These are phyloP conservation scores for Polychaeton citri DNA, from an alignment of 2,329 filamentous ascomycete species.

Conservation along the genomic window DNA sequence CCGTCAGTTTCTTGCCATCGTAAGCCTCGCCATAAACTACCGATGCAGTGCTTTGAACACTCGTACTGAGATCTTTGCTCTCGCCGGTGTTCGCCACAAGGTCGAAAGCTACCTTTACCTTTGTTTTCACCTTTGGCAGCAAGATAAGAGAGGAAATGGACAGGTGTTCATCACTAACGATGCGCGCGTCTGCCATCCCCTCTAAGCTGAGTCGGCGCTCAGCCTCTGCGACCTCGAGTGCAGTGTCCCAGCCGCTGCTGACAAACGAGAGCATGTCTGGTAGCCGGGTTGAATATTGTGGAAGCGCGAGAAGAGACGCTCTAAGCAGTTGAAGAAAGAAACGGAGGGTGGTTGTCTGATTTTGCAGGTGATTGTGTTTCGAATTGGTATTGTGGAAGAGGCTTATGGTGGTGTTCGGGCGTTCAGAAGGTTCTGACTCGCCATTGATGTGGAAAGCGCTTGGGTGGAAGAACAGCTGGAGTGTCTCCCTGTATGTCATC, in stretches of 20 bases:
- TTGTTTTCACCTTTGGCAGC: conserved; percentile 51
- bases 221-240: conserved; percentile 45
- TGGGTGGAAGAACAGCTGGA: conserved; percentile 61
- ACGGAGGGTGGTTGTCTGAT: conserved; percentile 52
- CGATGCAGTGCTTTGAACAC: conserved; percentile 31
- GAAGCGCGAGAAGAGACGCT: conserved; percentile 50
- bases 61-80: conserved; percentile 39
- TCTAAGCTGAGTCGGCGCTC: conserved; percentile 48
- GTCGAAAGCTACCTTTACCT: conserved; percentile 50
- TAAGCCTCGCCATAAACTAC: conserved; percentile 70
- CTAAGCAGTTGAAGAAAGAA: conserved; percentile 65
- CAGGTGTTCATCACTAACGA: conserved; percentile 52
- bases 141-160: conserved; percentile 49
- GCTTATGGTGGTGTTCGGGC: conserved; percentile 45
- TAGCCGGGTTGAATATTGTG: conserved; percentile 44
- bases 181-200: conserved; percentile 51
- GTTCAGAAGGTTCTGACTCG: conserved; percentile 12
- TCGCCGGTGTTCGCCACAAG: conserved; percentile 37
- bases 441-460: conserved; percentile 37
- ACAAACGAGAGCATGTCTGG: conserved; percentile 47
- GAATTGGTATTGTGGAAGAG: conserved; percentile 55
- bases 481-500: conserved; percentile 58
- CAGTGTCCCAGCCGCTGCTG: conserved; percentile 52
- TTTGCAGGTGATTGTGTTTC: conserved; percentile 39
- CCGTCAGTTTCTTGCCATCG: conserved; percentile 60